These are phyloP conservation scores for Trifolium fragiferum DNA, from an alignment of 306 rosid species.

Conservation along the genomic window DNA sequence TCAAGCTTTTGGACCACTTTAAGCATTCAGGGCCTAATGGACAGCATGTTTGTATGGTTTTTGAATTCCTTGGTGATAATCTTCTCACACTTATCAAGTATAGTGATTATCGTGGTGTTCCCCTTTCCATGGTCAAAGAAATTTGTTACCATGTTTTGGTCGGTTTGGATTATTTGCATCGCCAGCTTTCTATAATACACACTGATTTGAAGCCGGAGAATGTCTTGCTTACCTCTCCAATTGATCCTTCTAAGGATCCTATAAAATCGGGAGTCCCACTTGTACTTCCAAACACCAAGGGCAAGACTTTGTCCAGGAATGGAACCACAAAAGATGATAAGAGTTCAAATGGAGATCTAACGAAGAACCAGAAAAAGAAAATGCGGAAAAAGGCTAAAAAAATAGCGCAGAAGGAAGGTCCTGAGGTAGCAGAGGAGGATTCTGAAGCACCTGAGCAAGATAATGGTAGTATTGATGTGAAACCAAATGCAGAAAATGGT, in stretches of 20 bases:
- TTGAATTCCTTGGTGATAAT: conserved; percentile 96
- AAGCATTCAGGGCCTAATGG: conserved; percentile 98
- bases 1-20: conserved; percentile 94
- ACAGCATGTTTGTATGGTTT: conserved; percentile 95
- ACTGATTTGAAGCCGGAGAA: conserved; percentile 98
- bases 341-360: conserved; percentile 70
- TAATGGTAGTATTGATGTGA: conserved; percentile 56
- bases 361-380: conserved; percentile 79
- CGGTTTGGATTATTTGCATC: conserved; percentile 96
- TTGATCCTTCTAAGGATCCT: conserved; percentile 89
- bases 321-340: conserved; percentile 55
- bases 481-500: conserved; percentile 46
- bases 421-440: conserved; percentile 63
- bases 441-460: conserved; percentile 49
- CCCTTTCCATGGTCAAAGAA: conserved; percentile 82
- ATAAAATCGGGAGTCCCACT: conserved; percentile 71
- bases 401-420: conserved; percentile 69
- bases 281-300: conserved; percentile 62
- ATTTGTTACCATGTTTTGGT: conserved; percentile 85
- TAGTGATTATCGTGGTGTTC: conserved; percentile 80
- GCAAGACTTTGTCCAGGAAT: conserved; percentile 54
- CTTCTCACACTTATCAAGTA: conserved; percentile 90
- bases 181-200: conserved; percentile 87
- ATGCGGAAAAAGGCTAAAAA: conserved; percentile 83
- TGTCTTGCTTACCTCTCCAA: conserved; percentile 80